These are phyloP conservation scores for Leccinellum rugosiceps DNA, from an alignment of 768 basidiomycete genomes.

Conservation along the genomic window DNA sequence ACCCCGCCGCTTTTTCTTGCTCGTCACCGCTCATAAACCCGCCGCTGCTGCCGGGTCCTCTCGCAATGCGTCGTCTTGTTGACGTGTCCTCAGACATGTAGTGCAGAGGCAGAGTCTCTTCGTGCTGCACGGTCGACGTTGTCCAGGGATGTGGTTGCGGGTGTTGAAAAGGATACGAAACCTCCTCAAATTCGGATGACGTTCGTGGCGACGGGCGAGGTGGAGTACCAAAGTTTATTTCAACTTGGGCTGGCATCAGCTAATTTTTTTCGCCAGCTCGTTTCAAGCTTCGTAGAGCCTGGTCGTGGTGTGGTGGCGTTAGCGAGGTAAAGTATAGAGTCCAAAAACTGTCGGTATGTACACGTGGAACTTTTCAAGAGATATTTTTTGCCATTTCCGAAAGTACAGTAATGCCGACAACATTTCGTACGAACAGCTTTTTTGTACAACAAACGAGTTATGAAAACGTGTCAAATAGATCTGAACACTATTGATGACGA, in stretches of 20 bases:
- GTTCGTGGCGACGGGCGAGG: conserved; percentile 46
- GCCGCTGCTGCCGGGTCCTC: conserved; percentile 32
- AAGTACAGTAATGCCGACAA: not conserved
- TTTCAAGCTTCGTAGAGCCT: conserved; percentile 1
- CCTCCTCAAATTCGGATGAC: conserved; percentile 71
- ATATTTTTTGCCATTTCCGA: conserved; percentile 1
- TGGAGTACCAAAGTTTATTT: conserved; percentile 66
- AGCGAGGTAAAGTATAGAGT: not conserved
- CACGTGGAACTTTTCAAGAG: conserved; percentile 6
- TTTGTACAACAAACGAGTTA: conserved; percentile 9
- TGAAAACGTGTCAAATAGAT: not conserved
- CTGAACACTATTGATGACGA: conserved; percentile 36
- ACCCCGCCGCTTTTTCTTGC: conserved; percentile 33
- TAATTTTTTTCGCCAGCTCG: conserved; percentile 12
- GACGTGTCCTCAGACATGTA: conserved; percentile 52
- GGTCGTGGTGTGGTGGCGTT: not conserved
- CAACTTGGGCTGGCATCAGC: conserved; percentile 63
- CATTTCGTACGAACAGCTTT: conserved; percentile 19
- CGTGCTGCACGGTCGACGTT: conserved; percentile 22
- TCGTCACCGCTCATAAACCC: conserved; percentile 28
- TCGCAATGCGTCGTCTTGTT: conserved; percentile 42
- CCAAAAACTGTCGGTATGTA: not conserved
- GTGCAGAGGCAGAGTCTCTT: conserved; percentile 49
- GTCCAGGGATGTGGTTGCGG: conserved; percentile 27
- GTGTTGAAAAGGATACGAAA: conserved; percentile 51